Percentiles rank a stretch among this genome's conserved stretches.
Evolutionary conservation across 768 basidiomycete genomes (phyloP).

Genomic region (Mycena galopus): DNA sequence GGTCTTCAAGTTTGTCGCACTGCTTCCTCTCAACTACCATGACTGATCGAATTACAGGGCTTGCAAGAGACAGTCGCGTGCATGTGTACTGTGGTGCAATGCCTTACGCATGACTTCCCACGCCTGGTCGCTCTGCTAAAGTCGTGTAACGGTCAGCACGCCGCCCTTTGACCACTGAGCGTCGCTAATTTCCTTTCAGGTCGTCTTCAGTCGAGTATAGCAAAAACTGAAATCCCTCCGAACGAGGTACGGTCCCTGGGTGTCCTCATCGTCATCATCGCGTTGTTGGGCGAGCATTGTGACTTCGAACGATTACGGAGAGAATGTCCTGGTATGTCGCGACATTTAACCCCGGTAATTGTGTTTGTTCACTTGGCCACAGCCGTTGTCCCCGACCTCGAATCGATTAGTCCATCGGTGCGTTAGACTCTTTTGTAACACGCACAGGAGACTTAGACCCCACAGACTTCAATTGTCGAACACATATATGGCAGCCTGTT

Average conservation of each 20-base stretch:
- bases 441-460: neutral
- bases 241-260: conserved; percentile 69
- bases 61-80: conserved; percentile 95
- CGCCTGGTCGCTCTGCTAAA: conserved; percentile 84
- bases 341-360: neutral
- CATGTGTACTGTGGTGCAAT: conserved; percentile 86
- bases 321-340: conserved; percentile 68
- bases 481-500: conserved; percentile 84
- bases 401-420: conserved; percentile 67
- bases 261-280: conserved; percentile 86
- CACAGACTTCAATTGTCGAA: conserved; percentile 82
- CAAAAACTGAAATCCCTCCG: conserved; percentile 57
- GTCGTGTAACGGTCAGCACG: conserved; percentile 81
- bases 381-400: conserved; percentile 71
- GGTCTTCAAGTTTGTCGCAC: conserved; percentile 68
- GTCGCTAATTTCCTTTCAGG: conserved; percentile 48
- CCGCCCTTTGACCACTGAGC: conserved; percentile 4
- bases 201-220: conserved; percentile 73
- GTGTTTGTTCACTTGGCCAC: neutral
- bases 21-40: conserved; percentile 1
- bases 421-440: neutral
- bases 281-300: conserved; percentile 90
- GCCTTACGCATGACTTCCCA: conserved; percentile 89
- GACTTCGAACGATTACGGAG: conserved; percentile 83
- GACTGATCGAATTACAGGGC: conserved; percentile 52